Evolutionary conservation across 2,329 filamentous ascomycete genomes (phyloP).

Genomic region (Exophiala aquamarina): DNA sequence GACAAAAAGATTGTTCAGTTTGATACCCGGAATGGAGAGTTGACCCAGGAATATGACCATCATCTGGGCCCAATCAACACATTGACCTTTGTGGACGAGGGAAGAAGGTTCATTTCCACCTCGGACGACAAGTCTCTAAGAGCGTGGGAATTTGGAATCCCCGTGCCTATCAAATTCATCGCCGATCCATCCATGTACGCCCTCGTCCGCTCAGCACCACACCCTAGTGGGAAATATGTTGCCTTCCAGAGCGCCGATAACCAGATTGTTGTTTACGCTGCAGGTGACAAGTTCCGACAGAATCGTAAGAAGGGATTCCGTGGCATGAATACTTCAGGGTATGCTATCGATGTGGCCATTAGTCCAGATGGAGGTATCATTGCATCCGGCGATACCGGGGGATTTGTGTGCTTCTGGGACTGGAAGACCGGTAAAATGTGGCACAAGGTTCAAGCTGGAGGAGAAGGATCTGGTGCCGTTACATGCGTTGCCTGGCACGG

Average conservation of each 20-base stretch:
- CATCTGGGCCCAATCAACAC: conserved; percentile 98
- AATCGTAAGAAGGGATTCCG: conserved; percentile 97
- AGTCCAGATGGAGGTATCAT: conserved; percentile 92
- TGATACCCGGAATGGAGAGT: conserved; percentile 77
- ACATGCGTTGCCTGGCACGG: conserved; percentile 94
- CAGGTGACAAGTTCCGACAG: conserved; percentile 92
- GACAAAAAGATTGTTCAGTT: conserved; percentile 99
- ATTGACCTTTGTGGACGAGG: conserved; percentile 91
- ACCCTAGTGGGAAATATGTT: conserved; percentile 90
- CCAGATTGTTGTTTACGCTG: conserved; percentile 92
- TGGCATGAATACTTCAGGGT: conserved; percentile 93
- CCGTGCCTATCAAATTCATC: conserved; percentile 97
- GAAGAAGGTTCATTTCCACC: conserved; percentile 94
- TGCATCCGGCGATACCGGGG: conserved; percentile 79
- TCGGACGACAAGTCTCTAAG: conserved; percentile 95
- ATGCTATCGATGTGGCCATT: conserved; percentile 85
- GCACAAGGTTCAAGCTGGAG: conserved; percentile 80
- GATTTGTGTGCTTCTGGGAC: conserved; percentile 95
- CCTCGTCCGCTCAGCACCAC: conserved; percentile 79
- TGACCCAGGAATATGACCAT: conserved; percentile 97
- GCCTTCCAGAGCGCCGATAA: conserved; percentile 94
- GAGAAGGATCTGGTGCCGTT: conserved; percentile 55
- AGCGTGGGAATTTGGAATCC: conserved; percentile 98
- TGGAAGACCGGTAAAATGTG: conserved; percentile 99
- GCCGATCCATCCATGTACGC: conserved; percentile 98